Conservation (phyloP, 305 asterid genomes). For the Fraxinus paxiana region DNA sequence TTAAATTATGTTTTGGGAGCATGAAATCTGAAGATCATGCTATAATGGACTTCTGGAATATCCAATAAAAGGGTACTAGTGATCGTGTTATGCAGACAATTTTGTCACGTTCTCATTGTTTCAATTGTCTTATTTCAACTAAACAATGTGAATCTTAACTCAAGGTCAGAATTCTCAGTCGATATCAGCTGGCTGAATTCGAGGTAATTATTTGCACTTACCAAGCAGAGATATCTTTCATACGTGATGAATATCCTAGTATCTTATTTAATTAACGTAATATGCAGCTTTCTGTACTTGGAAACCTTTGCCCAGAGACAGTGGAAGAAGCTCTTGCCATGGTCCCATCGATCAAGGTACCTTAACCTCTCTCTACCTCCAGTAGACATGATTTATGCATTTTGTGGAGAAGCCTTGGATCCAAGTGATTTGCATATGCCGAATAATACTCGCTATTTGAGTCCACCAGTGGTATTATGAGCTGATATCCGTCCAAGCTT, state of each 20-base stretch:
- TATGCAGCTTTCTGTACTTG: constrained; percentile 69
- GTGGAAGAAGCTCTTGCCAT: constrained; percentile 81
- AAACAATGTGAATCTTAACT: constrained; percentile 33
- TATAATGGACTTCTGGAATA: background rate
- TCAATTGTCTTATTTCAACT: background rate
- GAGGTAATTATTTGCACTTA: constrained; percentile 44
- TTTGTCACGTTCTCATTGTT: background rate
- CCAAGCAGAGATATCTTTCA: background rate
- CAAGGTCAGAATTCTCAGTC: constrained; percentile 47
- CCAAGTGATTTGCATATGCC: background rate
- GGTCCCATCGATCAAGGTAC: constrained; percentile 91
- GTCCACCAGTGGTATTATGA: background rate
- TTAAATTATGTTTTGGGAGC: background rate
- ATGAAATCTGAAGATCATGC: background rate
- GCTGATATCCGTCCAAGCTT: background rate
- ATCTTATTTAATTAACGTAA: background rate
- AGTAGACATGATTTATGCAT: background rate
- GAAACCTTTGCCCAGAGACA: constrained; percentile 86
- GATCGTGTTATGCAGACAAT: background rate
- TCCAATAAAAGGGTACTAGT: background rate
- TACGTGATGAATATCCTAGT: background rate
- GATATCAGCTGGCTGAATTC: constrained; percentile 77
- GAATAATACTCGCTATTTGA: background rate
- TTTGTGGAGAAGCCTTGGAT: background rate
- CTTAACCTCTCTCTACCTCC: background rate